A percentile compares a stretch with the other conserved stretches of the same genome.
Conservation (phyloP, 768 basidiomycete genomes). For the Cyathus striatus region DNA sequence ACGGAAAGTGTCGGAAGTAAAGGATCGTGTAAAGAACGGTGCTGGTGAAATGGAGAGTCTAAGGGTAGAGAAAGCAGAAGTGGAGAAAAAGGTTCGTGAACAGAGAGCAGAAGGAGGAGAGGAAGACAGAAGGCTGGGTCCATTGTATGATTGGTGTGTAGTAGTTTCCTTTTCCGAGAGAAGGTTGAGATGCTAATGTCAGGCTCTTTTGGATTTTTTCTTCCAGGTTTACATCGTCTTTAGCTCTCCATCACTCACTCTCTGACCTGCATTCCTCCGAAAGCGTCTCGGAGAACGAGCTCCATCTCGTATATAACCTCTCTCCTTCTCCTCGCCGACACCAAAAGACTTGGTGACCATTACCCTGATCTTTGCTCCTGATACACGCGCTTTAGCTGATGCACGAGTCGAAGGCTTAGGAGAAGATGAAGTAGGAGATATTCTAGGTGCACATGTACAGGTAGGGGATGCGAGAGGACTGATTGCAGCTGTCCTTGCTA, state of each 20-base stretch:
- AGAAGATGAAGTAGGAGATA: constrained; percentile 47
- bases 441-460: constrained; percentile 58
- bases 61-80: constrained; percentile 58
- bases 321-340: constrained; percentile 20
- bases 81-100: constrained; percentile 62
- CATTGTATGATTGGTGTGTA: constrained; percentile 66
- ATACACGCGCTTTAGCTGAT: constrained; percentile 59
- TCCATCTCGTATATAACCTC: constrained; percentile 63
- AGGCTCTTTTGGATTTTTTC: neutral
- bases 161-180: neutral
- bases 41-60: constrained; percentile 53
- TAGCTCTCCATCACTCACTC: constrained; percentile 59
- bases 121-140: constrained; percentile 60
- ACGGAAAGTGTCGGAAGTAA: constrained; percentile 44
- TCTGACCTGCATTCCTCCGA: constrained; percentile 55
- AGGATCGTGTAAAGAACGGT: constrained; percentile 55
- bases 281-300: constrained; percentile 69
- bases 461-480: constrained; percentile 63
- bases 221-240: constrained; percentile 65
- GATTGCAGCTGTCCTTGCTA: constrained; percentile 53
- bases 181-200: too few relatives aligned
- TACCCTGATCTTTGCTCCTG: constrained; percentile 63
- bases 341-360: constrained; percentile 38
- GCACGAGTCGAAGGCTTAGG: constrained; percentile 50
- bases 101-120: constrained; percentile 42